Percentiles rank a stretch among this genome's conserved stretches.
These are phyloP conservation scores for Sporothrix dimorphospora DNA, from an alignment of 2,329 filamentous ascomycete species.

Conservation along the genomic window DNA sequence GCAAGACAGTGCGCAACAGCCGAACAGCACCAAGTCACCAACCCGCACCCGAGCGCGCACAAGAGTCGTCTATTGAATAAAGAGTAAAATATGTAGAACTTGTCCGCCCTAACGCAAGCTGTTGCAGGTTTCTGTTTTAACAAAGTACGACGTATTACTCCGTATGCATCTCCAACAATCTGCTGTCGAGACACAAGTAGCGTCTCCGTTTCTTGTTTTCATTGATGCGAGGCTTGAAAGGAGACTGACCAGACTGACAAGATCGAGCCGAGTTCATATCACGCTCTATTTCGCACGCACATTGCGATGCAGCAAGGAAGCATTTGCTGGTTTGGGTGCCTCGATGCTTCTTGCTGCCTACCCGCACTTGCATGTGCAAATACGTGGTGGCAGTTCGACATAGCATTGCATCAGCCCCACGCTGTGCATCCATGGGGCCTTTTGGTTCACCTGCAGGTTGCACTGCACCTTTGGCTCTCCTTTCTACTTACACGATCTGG, in stretches of 20 bases:
- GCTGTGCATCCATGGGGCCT: neutral
- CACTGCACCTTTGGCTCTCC: neutral
- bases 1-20: neutral
- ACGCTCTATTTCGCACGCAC: no score
- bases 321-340: neutral
- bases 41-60: neutral
- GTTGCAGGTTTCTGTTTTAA: neutral
- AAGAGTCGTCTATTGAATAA: neutral
- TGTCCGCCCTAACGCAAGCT: neutral
- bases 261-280: neutral
- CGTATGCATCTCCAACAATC: neutral
- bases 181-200: neutral
- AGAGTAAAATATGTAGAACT: neutral
- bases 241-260: neutral
- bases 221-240: neutral
- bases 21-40: neutral
- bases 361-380: neutral
- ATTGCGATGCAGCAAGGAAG: no score
- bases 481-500: neutral
- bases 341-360: neutral
- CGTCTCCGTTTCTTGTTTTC: neutral
- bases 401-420: neutral
- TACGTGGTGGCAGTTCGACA: neutral
- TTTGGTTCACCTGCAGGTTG: neutral
- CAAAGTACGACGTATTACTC: neutral